Conservation (phyloP, 2,329 filamentous ascomycete genomes). For the Aspergillus carbonarius region DNA sequence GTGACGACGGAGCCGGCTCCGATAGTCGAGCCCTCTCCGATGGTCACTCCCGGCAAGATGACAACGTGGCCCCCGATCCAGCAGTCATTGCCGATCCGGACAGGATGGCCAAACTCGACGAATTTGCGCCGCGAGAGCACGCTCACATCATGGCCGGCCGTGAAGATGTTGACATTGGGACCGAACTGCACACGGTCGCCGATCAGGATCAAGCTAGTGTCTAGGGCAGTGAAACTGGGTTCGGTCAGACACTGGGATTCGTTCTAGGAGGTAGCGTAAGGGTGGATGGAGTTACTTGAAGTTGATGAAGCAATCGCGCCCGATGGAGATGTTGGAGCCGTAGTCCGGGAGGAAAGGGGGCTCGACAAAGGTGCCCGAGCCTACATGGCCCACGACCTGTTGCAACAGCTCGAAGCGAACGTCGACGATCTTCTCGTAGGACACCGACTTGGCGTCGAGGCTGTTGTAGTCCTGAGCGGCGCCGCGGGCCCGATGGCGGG, state of each 20-base stretch:
- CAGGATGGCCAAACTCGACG: constrained; percentile 51
- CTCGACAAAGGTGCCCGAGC: constrained; percentile 32
- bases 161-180: constrained; percentile 54
- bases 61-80: constrained; percentile 52
- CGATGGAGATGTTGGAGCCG: constrained; percentile 34
- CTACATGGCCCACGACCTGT: constrained; percentile 29
- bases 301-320: constrained; percentile 33
- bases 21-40: constrained; percentile 44
- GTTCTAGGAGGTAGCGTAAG: neutral
- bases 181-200: constrained; percentile 56
- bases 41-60: constrained; percentile 44
- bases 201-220: constrained; percentile 54
- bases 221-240: constrained; percentile 56
- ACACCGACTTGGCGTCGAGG: constrained; percentile 25
- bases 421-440: constrained; percentile 28
- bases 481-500: constrained; percentile 29
- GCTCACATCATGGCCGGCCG: constrained; percentile 54
- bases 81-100: constrained; percentile 50
- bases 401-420: constrained; percentile 27
- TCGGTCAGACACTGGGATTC: neutral
- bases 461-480: constrained; percentile 31
- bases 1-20: constrained; percentile 44
- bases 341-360: constrained; percentile 35
- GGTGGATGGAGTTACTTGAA: constrained; percentile 26
- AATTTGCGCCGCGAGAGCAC: constrained; percentile 49